A percentile compares a stretch with the other conserved stretches of the same genome.
phyloP scores from a whole-genome alignment of 1,284 basidiomycete genomes.

The Schizopora paradoxa region DNA sequence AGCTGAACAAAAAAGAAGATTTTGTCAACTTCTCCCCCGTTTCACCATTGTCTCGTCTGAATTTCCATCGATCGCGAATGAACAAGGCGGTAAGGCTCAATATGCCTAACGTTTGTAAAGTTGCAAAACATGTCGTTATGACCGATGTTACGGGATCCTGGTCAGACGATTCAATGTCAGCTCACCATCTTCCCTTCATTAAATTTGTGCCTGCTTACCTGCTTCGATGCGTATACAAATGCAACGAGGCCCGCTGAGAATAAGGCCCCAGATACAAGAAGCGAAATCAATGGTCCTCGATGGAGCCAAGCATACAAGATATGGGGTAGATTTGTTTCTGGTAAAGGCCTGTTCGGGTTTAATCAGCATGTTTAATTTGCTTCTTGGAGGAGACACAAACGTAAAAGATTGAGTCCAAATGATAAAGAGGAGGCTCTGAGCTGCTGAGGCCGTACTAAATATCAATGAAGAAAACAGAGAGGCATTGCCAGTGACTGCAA shows the following conservation, averaged over 20 bases:
- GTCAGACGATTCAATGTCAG: too few relatives aligned
- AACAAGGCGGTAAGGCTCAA: too few relatives aligned
- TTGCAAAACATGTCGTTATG: too few relatives aligned
- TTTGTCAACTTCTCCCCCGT: too few relatives aligned
- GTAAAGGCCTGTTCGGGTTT: not conserved
- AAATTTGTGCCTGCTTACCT: too few relatives aligned
- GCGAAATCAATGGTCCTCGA: constrained; percentile 6
- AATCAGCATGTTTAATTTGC: too few relatives aligned
- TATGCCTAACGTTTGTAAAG: too few relatives aligned
- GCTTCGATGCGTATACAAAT: not conserved
- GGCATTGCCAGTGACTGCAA: not conserved
- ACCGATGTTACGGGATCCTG: too few relatives aligned
- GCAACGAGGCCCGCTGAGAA: constrained; percentile 4
- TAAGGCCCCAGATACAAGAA: constrained; percentile 4
- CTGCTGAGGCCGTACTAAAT: constrained; percentile 5
- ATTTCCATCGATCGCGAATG: too few relatives aligned
- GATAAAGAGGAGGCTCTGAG: constrained; percentile 3
- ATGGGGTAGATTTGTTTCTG: not conserved
- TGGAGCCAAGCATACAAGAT: constrained; percentile 2
- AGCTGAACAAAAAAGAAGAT: too few relatives aligned
- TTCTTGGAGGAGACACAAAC: not conserved
- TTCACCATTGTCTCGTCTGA: too few relatives aligned
- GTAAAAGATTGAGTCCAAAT: not conserved
- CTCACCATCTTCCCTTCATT: too few relatives aligned
- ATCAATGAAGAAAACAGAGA: constrained; percentile 4